phyloP scores from a whole-genome alignment of 306 rosid genomes.

The Crotalaria pallida region DNA sequence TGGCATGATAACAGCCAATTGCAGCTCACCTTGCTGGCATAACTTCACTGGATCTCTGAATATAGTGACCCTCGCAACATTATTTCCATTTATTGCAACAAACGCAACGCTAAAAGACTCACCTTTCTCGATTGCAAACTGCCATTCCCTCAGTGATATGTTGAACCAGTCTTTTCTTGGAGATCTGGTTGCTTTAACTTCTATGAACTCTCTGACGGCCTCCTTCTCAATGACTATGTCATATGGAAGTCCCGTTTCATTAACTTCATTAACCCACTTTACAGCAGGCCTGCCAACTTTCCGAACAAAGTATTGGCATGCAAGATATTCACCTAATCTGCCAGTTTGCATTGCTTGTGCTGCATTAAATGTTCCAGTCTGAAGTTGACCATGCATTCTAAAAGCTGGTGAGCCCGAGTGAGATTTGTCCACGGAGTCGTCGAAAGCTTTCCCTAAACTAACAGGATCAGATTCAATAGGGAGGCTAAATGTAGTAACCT shows the following conservation, averaged over 20 bases:
- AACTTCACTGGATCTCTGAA: constrained; percentile 64
- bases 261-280: constrained; percentile 67
- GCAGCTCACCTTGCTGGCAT: constrained; percentile 61
- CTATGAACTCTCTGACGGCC: constrained; percentile 47
- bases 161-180: constrained; percentile 78
- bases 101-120: constrained; percentile 74
- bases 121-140: constrained; percentile 64
- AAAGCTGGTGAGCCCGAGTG: constrained; percentile 15
- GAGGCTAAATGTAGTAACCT: constrained; percentile 22
- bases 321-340: constrained; percentile 65
- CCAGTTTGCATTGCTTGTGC: constrained; percentile 52
- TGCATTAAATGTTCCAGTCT: constrained; percentile 43
- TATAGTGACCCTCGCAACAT: constrained; percentile 46
- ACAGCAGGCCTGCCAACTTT: constrained; percentile 43
- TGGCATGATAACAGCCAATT: constrained; percentile 64
- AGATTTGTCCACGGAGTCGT: neutral
- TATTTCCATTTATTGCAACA: constrained; percentile 42
- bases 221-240: constrained; percentile 51
- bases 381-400: constrained; percentile 41
- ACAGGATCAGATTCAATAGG: constrained; percentile 18
- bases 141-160: constrained; percentile 74
- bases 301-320: constrained; percentile 50
- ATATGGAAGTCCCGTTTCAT: constrained; percentile 72
- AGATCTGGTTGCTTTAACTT: constrained; percentile 84
- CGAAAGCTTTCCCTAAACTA: constrained; percentile 24